Evolutionary conservation across 768 basidiomycete genomes (phyloP), one percentile per base, ranked within the genome.

Genomic region (Kwoniella sp.): DNA sequence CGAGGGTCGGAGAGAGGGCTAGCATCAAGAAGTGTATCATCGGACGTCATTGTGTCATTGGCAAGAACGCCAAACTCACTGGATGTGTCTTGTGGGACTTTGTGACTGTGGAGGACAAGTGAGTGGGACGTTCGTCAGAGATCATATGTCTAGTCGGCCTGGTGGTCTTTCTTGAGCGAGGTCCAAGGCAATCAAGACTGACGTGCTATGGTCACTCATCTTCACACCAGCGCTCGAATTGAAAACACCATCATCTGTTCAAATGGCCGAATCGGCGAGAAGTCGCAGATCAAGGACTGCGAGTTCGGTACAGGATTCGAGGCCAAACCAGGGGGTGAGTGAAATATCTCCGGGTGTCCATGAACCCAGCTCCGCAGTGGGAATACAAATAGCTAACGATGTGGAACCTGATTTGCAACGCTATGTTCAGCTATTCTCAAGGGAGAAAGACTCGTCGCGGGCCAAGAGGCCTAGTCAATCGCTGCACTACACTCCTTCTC

Each of bases 71-170:
- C n/a, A 91, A 87, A 79, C 87, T 97, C 53, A 84, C 84, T 1
- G 90, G 90, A 12, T 93, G 90, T 70, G 86, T 95, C 7, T 78
- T 97, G 25, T 84, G 93, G 69, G 94, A 96, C 75, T 93, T 95
- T 73, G 94, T 93, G 72, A 85, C 90, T 3, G 82, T 97, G 13
- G 90, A 86, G 48, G 92, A 95, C 63, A 92, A 92, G 93, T 92
- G 68, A 74, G 87, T 75, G 2, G 41, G 25, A 8, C 12, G 28
- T 4, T 17, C 28, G 37, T 25, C 50, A 8, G 61, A 54, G 11
- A 8, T 26, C 22, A 3, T 20, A 45, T 45, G 15, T 45, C n/a
- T n/a, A n/a, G n/a, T 9, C 41, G 41, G 11, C 41, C 8, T 9
- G 41, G 9, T 17, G 8, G 41, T 17, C 15, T 17, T 4, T 45